Evolutionary conservation across 1,284 basidiomycete species (phyloP), one percentile per base, ranked within the genome.

Genomic region (Puccinia coronata): DNA sequence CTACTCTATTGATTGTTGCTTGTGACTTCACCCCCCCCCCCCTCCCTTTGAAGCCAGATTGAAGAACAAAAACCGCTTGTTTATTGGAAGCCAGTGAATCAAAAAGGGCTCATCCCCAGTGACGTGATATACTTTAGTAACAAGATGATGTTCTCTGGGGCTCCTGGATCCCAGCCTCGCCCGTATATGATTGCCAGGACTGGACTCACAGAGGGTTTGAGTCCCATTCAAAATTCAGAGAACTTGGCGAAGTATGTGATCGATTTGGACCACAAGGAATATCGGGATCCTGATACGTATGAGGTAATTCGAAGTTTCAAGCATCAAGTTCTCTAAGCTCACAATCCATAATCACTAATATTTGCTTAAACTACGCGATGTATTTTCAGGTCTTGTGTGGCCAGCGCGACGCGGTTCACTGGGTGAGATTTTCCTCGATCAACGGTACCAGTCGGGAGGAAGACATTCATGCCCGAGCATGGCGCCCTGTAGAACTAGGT

Each of bases 361-460:
- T 36, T 36, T n/a, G n/a, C n/a, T n/a, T n/a, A n/a, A n/a, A n/a
- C n/a, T n/a, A n/a, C n/a, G n/a, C n/a, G n/a, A n/a, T n/a, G n/a
- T n/a, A n/a, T n/a, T n/a, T 61, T 36, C 28, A 61, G 59, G 31
- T 61, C 59, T 36, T 61, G 9, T 61, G 59, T 39, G 59, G 59
- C 59, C 31, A 36, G 59, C 59, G 59, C 59, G 59, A 61, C 31
- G 59, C 59, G 59, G 59, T 61, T 34, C 59, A 61, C 34, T 61
- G 59, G 59, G 59, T 39, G 12, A 61, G 59, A 6, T 61, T 61
- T 61, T 61, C 59, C 59, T 61, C 59, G 6, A 16, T 28, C 31
- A 36, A 61, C 28, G 59, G 59, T 34, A 20, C 59, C 28, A 36
- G 12, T 9, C 31, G 36, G 59, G 34, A 36, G 36, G 59, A 61